phyloP scores from a whole-genome alignment of 2,329 filamentous ascomycete species.

The Cladorrhinum sp. region DNA sequence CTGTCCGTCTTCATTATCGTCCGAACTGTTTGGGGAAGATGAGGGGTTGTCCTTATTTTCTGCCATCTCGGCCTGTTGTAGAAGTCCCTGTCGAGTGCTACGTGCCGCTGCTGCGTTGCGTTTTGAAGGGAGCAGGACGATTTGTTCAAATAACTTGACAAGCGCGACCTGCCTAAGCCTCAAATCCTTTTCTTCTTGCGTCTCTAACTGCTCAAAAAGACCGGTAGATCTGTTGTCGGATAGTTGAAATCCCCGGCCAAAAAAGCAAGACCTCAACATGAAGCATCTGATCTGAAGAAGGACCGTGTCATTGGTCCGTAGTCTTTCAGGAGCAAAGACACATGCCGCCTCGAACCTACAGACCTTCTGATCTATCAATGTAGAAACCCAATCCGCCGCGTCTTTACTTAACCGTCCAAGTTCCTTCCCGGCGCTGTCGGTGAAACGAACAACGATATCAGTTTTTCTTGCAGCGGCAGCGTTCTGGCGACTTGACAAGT shows the following conservation, averaged over 20 bases:
- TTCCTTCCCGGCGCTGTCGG: slow-evolving; percentile 73
- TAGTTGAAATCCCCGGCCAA: slow-evolving; percentile 58
- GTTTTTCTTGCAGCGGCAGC: slow-evolving; percentile 62
- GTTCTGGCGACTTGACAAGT: slow-evolving; percentile 37
- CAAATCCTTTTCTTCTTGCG: slow-evolving; percentile 76
- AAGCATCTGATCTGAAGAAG: slow-evolving; percentile 83
- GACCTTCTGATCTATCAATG: slow-evolving; percentile 83
- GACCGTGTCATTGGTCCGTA: slow-evolving; percentile 91
- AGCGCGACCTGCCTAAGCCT: slow-evolving; percentile 82
- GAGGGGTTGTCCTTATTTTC: slow-evolving; percentile 65
- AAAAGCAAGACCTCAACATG: slow-evolving; percentile 71
- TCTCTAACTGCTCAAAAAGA: slow-evolving; percentile 82
- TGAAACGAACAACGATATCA: slow-evolving; percentile 91
- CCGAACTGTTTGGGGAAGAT: slow-evolving; percentile 52
- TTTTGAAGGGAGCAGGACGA: slow-evolving; percentile 74
- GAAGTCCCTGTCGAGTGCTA: slow-evolving; percentile 76
- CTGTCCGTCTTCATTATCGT: slow-evolving; percentile 77
- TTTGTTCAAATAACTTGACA: slow-evolving; percentile 84
- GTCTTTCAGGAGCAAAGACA: slow-evolving; percentile 80
- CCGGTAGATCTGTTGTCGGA: slow-evolving; percentile 68
- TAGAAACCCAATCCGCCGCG: slow-evolving; percentile 85
- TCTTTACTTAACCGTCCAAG: slow-evolving; percentile 86
- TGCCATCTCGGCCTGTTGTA: slow-evolving; percentile 83
- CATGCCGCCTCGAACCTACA: slow-evolving; percentile 85
- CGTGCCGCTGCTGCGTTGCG: slow-evolving; percentile 72